Evolutionary conservation across 768 basidiomycete species (phyloP).

Genomic region (Naganishia friedmannii): DNA sequence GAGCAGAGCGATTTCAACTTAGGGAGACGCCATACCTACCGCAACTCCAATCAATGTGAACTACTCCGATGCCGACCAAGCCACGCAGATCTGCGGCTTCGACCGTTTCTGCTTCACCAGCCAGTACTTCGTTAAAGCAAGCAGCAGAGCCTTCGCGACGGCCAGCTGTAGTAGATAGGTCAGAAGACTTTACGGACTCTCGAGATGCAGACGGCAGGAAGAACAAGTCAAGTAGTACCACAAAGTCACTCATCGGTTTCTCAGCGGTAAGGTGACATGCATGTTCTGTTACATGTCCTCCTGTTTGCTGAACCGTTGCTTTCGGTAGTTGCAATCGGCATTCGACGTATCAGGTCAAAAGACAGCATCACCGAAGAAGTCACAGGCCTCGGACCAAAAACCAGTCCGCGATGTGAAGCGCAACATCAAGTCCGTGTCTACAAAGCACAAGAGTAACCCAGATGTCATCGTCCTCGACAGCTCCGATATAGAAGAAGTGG

Average conservation of each 20-base stretch:
- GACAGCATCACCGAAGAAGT: not conserved
- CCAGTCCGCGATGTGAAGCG: not conserved
- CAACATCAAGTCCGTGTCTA: not conserved
- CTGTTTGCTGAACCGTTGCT: not conserved
- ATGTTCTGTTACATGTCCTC: not conserved
- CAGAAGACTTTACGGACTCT: not conserved
- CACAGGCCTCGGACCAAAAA: not conserved
- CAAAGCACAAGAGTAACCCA: not conserved
- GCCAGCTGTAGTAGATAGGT: not conserved
- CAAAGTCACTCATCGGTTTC: not conserved
- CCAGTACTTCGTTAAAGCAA: not conserved
- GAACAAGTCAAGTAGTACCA: not conserved
- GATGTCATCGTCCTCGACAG: slow-evolving; percentile 18
- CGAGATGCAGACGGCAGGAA: not conserved
- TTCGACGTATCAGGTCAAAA: not conserved
- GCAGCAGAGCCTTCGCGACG: not conserved
- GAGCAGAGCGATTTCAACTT: no score
- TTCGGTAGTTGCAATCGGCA: slow-evolving; percentile 5
- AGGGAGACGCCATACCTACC: no score
- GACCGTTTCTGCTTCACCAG: not conserved
- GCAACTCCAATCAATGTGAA: not conserved
- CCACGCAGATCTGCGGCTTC: not conserved
- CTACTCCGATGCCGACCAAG: not conserved
- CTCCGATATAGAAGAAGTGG: slow-evolving; percentile 8
- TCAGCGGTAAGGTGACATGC: not conserved